phyloP scores from a whole-genome alignment of 2,329 filamentous ascomycete species.

The Diplocarpon mali region DNA sequence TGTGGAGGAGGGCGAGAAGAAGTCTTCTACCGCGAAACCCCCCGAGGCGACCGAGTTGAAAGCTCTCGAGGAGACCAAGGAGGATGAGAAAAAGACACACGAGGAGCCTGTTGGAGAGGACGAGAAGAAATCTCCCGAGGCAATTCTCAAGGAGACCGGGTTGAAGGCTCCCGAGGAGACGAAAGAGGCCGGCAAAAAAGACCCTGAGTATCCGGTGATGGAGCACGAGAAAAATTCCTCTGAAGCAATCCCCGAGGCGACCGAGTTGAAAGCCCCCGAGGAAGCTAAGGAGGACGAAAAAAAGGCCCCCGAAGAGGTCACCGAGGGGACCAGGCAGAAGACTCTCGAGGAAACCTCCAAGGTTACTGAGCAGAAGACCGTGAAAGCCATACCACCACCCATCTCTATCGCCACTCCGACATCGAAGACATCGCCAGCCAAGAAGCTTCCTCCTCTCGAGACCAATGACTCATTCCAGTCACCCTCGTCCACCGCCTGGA shows the following conservation, averaged over 20 bases:
- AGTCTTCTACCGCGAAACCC: too few species aligned
- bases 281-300: slow-evolving; percentile 10
- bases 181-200: too few species aligned
- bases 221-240: too few species aligned
- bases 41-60: neutral
- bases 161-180: too few species aligned
- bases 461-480: slow-evolving; percentile 19
- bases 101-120: too few species aligned
- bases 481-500: slow-evolving; percentile 25
- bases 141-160: too few species aligned
- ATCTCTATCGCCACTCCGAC: slow-evolving; percentile 5
- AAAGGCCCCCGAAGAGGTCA: too few species aligned
- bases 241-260: too few species aligned
- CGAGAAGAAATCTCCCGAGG: too few species aligned
- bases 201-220: too few species aligned
- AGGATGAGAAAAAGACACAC: too few species aligned
- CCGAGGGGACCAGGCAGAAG: neutral
- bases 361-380: neutral
- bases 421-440: neutral
- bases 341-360: slow-evolving; percentile 5
- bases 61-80: slow-evolving; percentile 2
- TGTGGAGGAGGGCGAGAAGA: too few species aligned
- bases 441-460: slow-evolving; percentile 6
- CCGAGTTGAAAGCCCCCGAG: neutral
- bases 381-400: slow-evolving; percentile 5